These are phyloP conservation scores for Podaxis mareebaensis DNA, from an alignment of 768 basidiomycete species.

Conservation along the genomic window DNA sequence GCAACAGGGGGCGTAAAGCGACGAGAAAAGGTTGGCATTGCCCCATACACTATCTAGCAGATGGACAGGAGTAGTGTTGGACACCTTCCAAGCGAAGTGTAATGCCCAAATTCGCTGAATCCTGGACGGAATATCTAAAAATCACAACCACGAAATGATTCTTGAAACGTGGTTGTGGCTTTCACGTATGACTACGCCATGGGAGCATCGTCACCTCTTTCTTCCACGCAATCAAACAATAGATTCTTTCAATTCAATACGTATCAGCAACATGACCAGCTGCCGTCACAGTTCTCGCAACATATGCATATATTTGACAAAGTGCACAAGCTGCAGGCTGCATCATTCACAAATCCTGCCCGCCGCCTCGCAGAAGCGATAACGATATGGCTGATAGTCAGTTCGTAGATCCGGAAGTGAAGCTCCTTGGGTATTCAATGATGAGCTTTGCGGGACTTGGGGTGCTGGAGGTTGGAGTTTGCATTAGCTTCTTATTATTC, in stretches of 20 bases:
- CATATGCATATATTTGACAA: neutral
- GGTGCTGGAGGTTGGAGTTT: neutral
- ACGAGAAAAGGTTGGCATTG: neutral
- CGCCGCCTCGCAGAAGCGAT: neutral
- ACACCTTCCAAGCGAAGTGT: neutral
- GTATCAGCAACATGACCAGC: neutral
- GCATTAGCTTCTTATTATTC: conserved; percentile 6
- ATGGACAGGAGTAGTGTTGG: neutral
- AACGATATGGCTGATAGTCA: neutral
- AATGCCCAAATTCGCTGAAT: no score
- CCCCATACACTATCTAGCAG: neutral
- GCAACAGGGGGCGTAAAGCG: neutral
- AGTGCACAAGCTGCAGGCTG: neutral
- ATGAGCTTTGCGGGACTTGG: conserved; percentile 8
- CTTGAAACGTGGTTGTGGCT: neutral
- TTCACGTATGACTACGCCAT: neutral
- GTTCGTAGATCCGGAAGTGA: neutral
- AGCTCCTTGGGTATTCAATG: neutral
- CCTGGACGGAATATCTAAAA: no score
- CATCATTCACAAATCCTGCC: neutral
- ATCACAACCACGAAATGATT: neutral
- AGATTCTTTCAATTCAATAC: conserved; percentile 2
- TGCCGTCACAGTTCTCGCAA: neutral
- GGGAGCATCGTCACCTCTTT: neutral
- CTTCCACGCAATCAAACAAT: neutral